Conservation (phyloP, 164 flowering plant genomes). For the Umbilicus rupestris region DNA sequence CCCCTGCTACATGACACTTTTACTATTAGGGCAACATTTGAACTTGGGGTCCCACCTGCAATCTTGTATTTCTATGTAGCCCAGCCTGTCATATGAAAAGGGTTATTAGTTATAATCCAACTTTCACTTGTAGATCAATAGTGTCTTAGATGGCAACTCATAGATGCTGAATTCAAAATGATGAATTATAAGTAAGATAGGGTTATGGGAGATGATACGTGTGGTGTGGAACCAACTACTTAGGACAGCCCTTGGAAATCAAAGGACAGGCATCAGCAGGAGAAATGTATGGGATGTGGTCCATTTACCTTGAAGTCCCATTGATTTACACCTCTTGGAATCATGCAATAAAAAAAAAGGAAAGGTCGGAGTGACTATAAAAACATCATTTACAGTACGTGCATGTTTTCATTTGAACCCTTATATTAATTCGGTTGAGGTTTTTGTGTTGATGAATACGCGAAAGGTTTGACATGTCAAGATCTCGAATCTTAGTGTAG, state of each 20-base stretch:
- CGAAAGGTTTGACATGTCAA: neutral
- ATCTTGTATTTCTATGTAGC: neutral
- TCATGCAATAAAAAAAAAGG: neutral
- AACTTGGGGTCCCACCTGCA: neutral
- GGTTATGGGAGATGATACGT: too few species aligned
- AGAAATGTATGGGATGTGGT: neutral
- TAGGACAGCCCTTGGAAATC: neutral
- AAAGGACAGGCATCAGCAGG: neutral
- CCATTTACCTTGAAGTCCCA: neutral
- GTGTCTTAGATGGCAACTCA: too few species aligned
- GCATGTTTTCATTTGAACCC: too few species aligned
- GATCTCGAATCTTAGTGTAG: neutral
- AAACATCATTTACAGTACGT: too few species aligned
- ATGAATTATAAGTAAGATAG: too few species aligned
- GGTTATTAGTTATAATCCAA: neutral
- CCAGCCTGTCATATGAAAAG: slow-evolving; percentile 4
- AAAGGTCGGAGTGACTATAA: too few species aligned
- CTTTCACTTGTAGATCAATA: neutral
- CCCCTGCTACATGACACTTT: neutral
- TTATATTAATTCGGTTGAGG: neutral
- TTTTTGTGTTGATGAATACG: neutral
- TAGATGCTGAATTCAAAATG: too few species aligned
- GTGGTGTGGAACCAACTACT: neutral
- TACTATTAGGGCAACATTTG: neutral
- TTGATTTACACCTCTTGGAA: neutral